A percentile compares a stretch with the other conserved stretches of the same genome.
These are phyloP conservation scores for Hypsizygus marmoreus DNA, from an alignment of 768 basidiomycete species.

Conservation along the genomic window DNA sequence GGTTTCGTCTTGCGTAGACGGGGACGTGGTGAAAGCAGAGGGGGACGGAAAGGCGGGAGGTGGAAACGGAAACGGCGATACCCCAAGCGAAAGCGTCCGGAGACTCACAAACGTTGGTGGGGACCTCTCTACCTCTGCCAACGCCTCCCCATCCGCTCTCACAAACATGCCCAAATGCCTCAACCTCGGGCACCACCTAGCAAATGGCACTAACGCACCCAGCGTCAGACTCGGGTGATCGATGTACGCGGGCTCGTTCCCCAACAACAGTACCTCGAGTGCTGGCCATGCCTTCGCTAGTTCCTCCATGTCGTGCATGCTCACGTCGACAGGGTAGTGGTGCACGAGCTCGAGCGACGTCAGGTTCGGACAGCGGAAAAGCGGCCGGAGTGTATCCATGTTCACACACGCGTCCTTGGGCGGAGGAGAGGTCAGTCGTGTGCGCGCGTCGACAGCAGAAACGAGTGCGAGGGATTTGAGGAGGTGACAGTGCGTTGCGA, in stretches of 20 bases:
- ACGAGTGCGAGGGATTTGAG: slow-evolving; percentile 48
- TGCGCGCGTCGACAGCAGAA: slow-evolving; percentile 26
- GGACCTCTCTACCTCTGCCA: no score
- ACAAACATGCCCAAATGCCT: no score
- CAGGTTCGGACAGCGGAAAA: slow-evolving; percentile 35
- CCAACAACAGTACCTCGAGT: slow-evolving; percentile 45
- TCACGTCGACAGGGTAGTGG: slow-evolving; percentile 38
- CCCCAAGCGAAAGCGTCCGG: slow-evolving; percentile 29
- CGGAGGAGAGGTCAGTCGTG: slow-evolving; percentile 2
- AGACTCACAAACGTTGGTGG: no score
- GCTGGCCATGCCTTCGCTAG: slow-evolving; percentile 48
- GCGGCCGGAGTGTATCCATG: slow-evolving; percentile 35
- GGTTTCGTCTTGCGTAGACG: no score
- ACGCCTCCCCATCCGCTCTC: no score
- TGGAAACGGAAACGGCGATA: slow-evolving; percentile 15
- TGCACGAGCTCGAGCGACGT: slow-evolving; percentile 39
- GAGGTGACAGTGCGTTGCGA: slow-evolving; percentile 49
- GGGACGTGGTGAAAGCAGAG: no score
- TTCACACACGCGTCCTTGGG: slow-evolving; percentile 26
- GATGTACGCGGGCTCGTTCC: slow-evolving; percentile 43
- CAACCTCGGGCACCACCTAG: slow-evolving; percentile 39
- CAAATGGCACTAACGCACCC: slow-evolving; percentile 41
- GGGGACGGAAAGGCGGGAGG: slow-evolving; percentile 30
- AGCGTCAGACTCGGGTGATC: slow-evolving; percentile 35
- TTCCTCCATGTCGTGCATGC: slow-evolving; percentile 43